These are phyloP conservation scores for Xanthoceras sorbifolium DNA, from an alignment of 345 rosid genomes.

Conservation along the genomic window DNA sequence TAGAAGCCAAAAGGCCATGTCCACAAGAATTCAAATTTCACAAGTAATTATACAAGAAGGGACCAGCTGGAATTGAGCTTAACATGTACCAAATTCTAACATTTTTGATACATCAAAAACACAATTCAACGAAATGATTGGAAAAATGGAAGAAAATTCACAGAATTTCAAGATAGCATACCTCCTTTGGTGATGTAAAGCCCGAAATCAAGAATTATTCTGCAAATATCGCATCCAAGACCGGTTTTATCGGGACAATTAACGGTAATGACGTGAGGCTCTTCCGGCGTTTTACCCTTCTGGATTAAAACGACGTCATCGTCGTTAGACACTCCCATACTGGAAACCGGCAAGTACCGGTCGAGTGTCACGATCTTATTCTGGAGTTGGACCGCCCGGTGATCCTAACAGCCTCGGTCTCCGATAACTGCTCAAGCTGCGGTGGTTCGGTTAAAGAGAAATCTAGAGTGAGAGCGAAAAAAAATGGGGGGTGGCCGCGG, in stretches of 20 bases:
- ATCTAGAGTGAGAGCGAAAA: background rate
- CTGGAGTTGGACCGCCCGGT: background rate
- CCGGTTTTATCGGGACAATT: constrained; percentile 83
- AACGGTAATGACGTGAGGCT: constrained; percentile 69
- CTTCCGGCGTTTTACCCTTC: constrained; percentile 59
- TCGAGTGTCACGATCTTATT: background rate
- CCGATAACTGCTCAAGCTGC: background rate
- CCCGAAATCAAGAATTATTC: constrained; percentile 75
- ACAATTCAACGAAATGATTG: background rate
- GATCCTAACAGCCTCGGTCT: background rate
- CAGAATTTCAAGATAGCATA: background rate
- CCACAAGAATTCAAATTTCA: background rate
- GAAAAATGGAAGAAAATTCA: background rate
- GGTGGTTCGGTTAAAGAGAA: background rate
- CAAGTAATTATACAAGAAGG: background rate
- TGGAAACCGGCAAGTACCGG: background rate
- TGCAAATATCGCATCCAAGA: constrained; percentile 75
- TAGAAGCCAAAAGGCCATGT: background rate
- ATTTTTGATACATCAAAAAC: background rate
- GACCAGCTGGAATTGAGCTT: background rate
- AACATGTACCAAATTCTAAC: background rate
- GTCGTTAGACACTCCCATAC: constrained; percentile 55
- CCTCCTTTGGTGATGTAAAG: constrained; percentile 82
- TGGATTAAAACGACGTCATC: constrained; percentile 67
- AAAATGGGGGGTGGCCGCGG: background rate